A percentile compares a stretch with the other conserved stretches of the same genome.
These are phyloP conservation scores for Trichothecium roseum DNA, from an alignment of 2,329 filamentous ascomycete genomes.

Conservation along the genomic window DNA sequence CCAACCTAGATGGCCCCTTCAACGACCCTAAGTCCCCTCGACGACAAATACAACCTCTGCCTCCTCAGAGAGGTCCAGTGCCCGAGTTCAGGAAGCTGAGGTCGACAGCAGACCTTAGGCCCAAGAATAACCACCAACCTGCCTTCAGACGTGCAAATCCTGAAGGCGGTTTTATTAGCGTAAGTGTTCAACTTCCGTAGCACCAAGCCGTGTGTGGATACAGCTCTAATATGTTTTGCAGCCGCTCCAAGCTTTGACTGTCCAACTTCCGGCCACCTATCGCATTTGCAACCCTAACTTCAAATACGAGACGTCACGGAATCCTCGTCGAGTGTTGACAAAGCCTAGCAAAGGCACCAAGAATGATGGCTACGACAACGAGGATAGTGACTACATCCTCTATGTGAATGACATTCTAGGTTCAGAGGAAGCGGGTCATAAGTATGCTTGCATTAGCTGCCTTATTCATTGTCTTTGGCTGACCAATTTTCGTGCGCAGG, in stretches of 20 bases:
- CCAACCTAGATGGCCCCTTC: slow-evolving; percentile 60
- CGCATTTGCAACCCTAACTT: slow-evolving; percentile 94
- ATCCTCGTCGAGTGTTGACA: slow-evolving; percentile 87
- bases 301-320: slow-evolving; percentile 97
- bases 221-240: slow-evolving; percentile 22
- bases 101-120: slow-evolving; percentile 62
- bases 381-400: slow-evolving; percentile 97
- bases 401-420: slow-evolving; percentile 98
- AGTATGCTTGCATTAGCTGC: slow-evolving; percentile 44
- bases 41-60: slow-evolving; percentile 36
- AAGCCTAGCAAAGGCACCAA: slow-evolving; percentile 98
- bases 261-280: slow-evolving; percentile 88
- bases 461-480: not conserved
- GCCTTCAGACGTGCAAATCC: slow-evolving; percentile 88
- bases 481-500: slow-evolving; percentile 34
- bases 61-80: slow-evolving; percentile 54
- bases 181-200: slow-evolving; percentile 32
- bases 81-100: slow-evolving; percentile 80
- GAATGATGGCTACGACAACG: slow-evolving; percentile 98
- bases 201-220: slow-evolving; percentile 6
- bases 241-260: slow-evolving; percentile 92
- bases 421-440: slow-evolving; percentile 95
- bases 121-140: slow-evolving; percentile 78
- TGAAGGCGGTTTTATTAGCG: slow-evolving; percentile 95
- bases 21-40: slow-evolving; percentile 48